These are phyloP conservation scores for Corinectria fuckeliana DNA, from an alignment of 2,329 filamentous ascomycete species.

Conservation along the genomic window DNA sequence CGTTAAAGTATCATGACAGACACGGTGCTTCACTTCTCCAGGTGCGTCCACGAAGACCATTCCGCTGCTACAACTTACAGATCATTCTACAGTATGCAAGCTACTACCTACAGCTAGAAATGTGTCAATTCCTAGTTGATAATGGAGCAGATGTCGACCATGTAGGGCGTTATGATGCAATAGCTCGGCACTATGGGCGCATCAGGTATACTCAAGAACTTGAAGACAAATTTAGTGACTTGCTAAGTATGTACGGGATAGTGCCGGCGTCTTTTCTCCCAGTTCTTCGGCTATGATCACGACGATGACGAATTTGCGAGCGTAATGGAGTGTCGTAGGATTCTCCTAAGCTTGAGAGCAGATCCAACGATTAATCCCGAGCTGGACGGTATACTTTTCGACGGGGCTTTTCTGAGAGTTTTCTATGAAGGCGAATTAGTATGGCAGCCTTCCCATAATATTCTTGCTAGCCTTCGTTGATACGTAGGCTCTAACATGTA, in stretches of 20 bases:
- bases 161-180: no score
- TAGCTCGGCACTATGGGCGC: no score
- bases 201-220: not conserved
- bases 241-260: not conserved
- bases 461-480: not conserved
- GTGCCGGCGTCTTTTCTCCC: not conserved
- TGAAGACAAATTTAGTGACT: not conserved
- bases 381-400: not conserved
- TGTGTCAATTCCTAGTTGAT: not conserved
- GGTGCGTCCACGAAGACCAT: not conserved
- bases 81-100: not conserved
- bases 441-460: not conserved
- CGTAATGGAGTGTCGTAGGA: not conserved
- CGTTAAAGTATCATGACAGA: not conserved
- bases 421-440: not conserved
- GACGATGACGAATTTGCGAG: not conserved
- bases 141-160: not conserved
- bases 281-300: not conserved
- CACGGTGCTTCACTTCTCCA: not conserved
- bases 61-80: not conserved
- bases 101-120: not conserved
- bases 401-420: not conserved
- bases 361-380: not conserved
- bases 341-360: not conserved
- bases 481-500: not conserved